Base-by-base conservation (phyloP, 2,329 filamentous ascomycete species). In the Colletotrichum gigasporum region DNA sequence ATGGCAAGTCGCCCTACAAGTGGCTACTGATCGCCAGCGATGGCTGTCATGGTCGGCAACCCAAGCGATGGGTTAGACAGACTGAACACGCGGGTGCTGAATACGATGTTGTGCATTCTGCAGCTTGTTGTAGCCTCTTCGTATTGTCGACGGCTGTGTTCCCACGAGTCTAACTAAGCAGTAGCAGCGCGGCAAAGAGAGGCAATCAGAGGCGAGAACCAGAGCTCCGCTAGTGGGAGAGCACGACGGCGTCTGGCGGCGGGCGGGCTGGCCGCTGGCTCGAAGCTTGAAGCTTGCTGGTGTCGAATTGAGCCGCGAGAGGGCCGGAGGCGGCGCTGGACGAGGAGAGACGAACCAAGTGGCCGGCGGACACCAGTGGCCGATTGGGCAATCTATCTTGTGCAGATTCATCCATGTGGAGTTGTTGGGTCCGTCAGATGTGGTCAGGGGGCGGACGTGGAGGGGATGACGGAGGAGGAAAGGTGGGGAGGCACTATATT, bases 361-460 rank as follows among this genome's bases (percentile, higher is more conserved):
- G 30, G 56, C 26, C 26, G 44, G 16, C 35, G 44, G 48, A 45
- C 16, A 16, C 28, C 24, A 39, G 44, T 14, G 62, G 62, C 56
- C 42, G 48, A 61, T 64, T 54, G 61, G 55, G 56, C 14, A 54
- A 54, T 50, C 48, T 50, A 42, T 55, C 56, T 51, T 61, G 56
- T 61, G 62, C 48, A 64, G 56, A 64, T 61, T 54, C 61, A 61
- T 54, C 56, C 56, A 37, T 61, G 61, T 61, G 61, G 56, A 37
- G 61, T 37, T 34, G 34, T 30, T 61, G 42, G 61, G 48, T 50
- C 50, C 48, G 28, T 64, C 35, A 50, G 56, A 54, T 44, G 34
- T 37, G 35, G 50, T 47, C 35, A 44, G 56, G 56, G 55, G 47
- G 37, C 8, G 42, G 44, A 12, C 32, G 61, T 34, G 47, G 48